Percentiles rank a stretch among this genome's conserved stretches.
phyloP scores from a whole-genome alignment of 2,329 filamentous ascomycete genomes.

The Pseudogymnoascus sp. region DNA sequence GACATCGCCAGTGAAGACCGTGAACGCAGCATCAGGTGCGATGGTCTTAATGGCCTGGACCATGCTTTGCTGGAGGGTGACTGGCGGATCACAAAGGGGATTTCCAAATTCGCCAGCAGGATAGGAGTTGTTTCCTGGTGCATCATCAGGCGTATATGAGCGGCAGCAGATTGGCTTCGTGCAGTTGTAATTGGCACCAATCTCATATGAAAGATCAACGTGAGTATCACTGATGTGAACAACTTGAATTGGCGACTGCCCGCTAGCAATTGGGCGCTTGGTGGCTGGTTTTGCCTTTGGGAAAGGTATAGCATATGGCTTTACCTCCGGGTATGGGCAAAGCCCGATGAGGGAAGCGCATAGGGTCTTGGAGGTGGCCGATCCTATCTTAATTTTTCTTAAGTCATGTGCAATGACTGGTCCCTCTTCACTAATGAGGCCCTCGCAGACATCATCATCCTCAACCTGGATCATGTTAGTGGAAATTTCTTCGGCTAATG shows the following conservation, averaged over 20 bases:
- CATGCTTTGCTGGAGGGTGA: constrained; percentile 32
- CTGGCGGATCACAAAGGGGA: constrained; percentile 31
- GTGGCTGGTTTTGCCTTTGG: constrained; percentile 27
- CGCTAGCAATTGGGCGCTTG: constrained; percentile 29
- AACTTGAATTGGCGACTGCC: constrained; percentile 30
- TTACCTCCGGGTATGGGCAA: constrained; percentile 27
- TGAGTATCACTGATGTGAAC: constrained; percentile 37
- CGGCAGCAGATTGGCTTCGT: constrained; percentile 37
- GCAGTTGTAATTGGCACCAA: constrained; percentile 33
- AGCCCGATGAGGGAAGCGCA: constrained; percentile 45
- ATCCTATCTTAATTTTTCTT: constrained; percentile 39
- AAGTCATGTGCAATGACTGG: constrained; percentile 44
- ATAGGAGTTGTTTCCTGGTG: constrained; percentile 29
- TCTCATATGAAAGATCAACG: constrained; percentile 33
- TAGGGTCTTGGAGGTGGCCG: constrained; percentile 42
- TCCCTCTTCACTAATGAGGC: constrained; percentile 42
- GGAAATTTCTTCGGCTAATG: neutral
- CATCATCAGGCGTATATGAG: constrained; percentile 29
- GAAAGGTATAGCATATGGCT: constrained; percentile 28
- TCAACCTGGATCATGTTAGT: constrained; percentile 21
- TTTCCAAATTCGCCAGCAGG: constrained; percentile 34
- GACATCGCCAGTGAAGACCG: constrained; percentile 28
- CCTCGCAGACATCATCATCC: constrained; percentile 32
- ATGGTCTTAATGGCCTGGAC: constrained; percentile 30
- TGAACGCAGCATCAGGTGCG: constrained; percentile 27